Percentiles rank a stretch among this genome's conserved stretches.
Conservation (phyloP, 1,284 basidiomycete species). For the Moniliella sp. region DNA sequence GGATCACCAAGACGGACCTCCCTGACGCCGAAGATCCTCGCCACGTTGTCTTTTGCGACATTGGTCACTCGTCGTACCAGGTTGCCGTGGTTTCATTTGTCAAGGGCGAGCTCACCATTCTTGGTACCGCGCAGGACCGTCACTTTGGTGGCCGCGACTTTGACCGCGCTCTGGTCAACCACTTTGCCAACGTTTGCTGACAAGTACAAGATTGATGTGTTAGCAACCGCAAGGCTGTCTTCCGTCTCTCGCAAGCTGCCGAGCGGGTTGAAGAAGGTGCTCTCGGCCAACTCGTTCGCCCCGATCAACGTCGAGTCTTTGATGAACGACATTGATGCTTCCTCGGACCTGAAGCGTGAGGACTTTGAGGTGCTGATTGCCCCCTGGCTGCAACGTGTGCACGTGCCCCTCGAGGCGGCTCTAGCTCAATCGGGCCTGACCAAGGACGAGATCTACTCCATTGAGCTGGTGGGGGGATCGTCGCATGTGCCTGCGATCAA, state of each 20-base stretch:
- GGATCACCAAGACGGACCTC: conserved; percentile 33
- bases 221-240: conserved; percentile 30
- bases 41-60: conserved; percentile 31
- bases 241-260: conserved; percentile 29
- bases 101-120: conserved; percentile 32
- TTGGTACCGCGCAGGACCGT: conserved; percentile 26
- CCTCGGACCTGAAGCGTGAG: conserved; percentile 30
- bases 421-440: conserved; percentile 24
- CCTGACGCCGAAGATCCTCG: conserved; percentile 29
- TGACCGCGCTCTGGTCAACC: conserved; percentile 28
- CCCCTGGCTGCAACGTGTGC: conserved; percentile 20
- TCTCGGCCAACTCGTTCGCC: conserved; percentile 30
- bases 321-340: conserved; percentile 32
- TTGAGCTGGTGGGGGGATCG: conserved; percentile 30
- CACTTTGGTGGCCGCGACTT: conserved; percentile 33
- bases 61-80: conserved; percentile 33
- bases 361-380: conserved; percentile 29
- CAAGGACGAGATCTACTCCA: conserved; percentile 27
- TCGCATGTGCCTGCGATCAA: conserved; percentile 29
- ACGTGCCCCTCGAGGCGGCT: conserved; percentile 20
- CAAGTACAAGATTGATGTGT: conserved; percentile 33
- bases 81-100: conserved; percentile 29
- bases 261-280: conserved; percentile 33
- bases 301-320: conserved; percentile 32
- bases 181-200: conserved; percentile 31